phyloP scores from a whole-genome alignment of 75 land plant genomes.

The Adiantum capillusveneris region DNA sequence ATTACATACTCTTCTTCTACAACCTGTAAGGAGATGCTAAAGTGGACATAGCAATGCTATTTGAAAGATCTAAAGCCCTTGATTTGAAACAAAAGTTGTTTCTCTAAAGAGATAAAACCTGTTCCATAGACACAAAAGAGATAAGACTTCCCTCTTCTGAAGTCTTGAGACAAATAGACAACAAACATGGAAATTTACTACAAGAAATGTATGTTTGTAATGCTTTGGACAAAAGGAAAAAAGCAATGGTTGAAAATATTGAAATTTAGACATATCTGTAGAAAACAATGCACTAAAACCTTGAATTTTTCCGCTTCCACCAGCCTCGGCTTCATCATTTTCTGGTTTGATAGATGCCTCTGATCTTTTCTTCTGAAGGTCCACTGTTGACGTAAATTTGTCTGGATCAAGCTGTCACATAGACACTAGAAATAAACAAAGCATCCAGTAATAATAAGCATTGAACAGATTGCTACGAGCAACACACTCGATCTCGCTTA shows the following conservation, averaged over 20 bases:
- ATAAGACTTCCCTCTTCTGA: too few relatives aligned
- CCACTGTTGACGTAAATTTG: constrained; percentile 24
- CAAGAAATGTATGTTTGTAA: constrained; percentile 1
- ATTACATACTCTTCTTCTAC: too few relatives aligned
- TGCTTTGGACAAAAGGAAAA: too few relatives aligned
- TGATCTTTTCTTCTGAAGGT: constrained; percentile 18
- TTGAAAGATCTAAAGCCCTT: too few relatives aligned
- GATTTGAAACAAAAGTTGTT: too few relatives aligned
- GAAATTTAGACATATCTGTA: too few relatives aligned
- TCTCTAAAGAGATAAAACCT: too few relatives aligned
- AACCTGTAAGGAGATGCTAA: too few relatives aligned
- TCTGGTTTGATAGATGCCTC: constrained; percentile 3
- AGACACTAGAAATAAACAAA: background rate
- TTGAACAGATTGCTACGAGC: background rate
- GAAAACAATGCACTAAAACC: too few relatives aligned
- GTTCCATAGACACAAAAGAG: too few relatives aligned
- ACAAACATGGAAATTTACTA: constrained; percentile 7
- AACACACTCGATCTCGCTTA: constrained; percentile 44
- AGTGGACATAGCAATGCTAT: too few relatives aligned
- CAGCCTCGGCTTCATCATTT: constrained; percentile 9
- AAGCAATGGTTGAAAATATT: background rate
- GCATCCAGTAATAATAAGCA: background rate
- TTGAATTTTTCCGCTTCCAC: background rate
- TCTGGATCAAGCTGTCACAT: constrained; percentile 38
- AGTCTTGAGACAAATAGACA: background rate